Evolutionary conservation across 345 rosid genomes (phyloP).

Genomic region (Hevea brasiliensis): DNA sequence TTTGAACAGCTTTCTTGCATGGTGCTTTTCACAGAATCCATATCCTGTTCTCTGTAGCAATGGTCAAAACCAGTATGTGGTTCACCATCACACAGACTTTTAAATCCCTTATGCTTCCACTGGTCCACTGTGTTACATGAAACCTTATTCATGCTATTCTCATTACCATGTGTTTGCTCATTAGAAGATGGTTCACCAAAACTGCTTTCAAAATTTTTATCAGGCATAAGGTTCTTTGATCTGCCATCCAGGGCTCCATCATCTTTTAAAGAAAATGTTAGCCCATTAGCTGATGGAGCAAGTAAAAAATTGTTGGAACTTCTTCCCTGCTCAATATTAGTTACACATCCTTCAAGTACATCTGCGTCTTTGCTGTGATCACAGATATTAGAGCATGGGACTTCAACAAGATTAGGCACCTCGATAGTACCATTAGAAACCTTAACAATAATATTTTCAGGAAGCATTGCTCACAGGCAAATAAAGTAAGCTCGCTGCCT

Average conservation of each 20-base stretch:
- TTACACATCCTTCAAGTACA: neutral
- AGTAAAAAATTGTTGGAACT: conserved; percentile 7
- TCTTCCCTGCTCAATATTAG: conserved; percentile 20
- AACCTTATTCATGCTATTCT: conserved; percentile 18
- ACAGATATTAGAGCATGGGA: conserved; percentile 3
- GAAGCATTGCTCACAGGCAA: conserved; percentile 26
- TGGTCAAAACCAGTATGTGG: conserved; percentile 13
- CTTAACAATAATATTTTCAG: conserved; percentile 20
- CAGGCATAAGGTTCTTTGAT: conserved; percentile 21
- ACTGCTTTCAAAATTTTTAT: conserved; percentile 22
- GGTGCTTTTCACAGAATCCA: conserved; percentile 18
- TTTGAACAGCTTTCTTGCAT: conserved; percentile 22
- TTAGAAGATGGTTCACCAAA: conserved; percentile 8
- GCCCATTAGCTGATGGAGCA: conserved; percentile 19
- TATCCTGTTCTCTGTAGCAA: conserved; percentile 16
- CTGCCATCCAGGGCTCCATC: conserved; percentile 11
- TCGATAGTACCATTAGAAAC: conserved; percentile 17
- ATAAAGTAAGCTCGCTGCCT: conserved; percentile 21
- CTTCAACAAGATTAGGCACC: conserved; percentile 16
- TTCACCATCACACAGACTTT: conserved; percentile 16
- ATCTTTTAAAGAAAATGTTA: conserved; percentile 10
- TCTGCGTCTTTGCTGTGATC: conserved; percentile 16
- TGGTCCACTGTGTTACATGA: conserved; percentile 2
- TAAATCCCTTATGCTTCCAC: conserved; percentile 15
- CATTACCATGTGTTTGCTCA: conserved; percentile 17